These are phyloP conservation scores for Oropetium thomaeum DNA, from an alignment of 176 grass and related monocot genomes.

Conservation along the genomic window DNA sequence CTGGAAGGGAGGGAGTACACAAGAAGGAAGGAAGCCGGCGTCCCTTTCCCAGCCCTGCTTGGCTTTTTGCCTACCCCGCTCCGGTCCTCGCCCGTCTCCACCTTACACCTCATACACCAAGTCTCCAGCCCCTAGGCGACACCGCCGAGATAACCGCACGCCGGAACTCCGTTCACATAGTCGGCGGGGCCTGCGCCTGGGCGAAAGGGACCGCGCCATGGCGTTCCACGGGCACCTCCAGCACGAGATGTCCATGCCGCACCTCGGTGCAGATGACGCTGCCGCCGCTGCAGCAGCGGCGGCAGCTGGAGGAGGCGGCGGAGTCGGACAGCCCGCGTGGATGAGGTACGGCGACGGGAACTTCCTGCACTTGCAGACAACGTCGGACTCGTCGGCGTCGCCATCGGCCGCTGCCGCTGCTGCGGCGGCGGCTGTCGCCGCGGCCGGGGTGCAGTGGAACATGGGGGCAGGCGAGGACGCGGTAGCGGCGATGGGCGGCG, in stretches of 20 bases:
- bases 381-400: conserved; percentile 54
- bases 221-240: conserved; percentile 57
- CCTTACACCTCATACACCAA: conserved; percentile 7
- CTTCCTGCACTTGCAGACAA: conserved; percentile 73
- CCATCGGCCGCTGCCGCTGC: not conserved
- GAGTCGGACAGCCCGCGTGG: conserved; percentile 45
- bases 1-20: not conserved
- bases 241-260: conserved; percentile 55
- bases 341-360: conserved; percentile 68
- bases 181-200: not conserved
- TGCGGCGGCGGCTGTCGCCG: not conserved
- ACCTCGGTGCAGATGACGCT: conserved; percentile 41
- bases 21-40: conserved; percentile 1
- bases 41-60: conserved; percentile 4
- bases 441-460: conserved; percentile 27
- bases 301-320: conserved; percentile 13
- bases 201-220: conserved; percentile 36
- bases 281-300: conserved; percentile 23
- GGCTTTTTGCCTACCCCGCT: conserved; percentile 31
- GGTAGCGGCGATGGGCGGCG: conserved; percentile 27
- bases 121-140: not conserved
- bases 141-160: conserved; percentile 25
- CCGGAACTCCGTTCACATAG: not conserved
- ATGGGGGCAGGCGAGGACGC: conserved; percentile 14
- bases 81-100: not conserved